Percentiles rank a stretch among this genome's conserved stretches.
Evolutionary conservation across 345 rosid species (phyloP).

Genomic region (Euphorbia peplus): DNA sequence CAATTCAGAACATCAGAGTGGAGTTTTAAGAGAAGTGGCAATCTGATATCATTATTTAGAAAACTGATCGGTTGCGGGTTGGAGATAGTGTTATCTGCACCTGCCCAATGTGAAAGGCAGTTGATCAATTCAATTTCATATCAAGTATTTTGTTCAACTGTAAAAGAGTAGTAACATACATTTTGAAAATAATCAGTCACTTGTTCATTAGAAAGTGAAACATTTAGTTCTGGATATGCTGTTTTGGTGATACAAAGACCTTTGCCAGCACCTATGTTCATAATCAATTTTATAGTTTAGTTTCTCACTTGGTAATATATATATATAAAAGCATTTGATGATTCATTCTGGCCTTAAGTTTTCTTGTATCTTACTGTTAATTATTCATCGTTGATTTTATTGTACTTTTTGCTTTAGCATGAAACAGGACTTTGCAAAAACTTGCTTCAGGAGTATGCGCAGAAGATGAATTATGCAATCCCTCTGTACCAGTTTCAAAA

Average conservation of each 20-base stretch:
- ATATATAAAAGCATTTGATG: no score
- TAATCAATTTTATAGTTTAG: background rate
- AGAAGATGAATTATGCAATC: constrained; percentile 87
- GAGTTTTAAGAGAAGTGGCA: background rate
- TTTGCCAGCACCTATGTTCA: background rate
- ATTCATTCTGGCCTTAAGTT: background rate
- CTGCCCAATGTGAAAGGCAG: background rate
- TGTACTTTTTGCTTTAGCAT: constrained; percentile 40
- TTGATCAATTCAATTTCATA: background rate
- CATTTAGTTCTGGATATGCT: background rate
- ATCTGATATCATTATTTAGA: background rate
- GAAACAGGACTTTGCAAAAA: constrained; percentile 89
- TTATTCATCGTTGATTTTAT: background rate
- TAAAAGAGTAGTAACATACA: background rate
- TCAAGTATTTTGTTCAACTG: no score
- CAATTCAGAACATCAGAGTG: background rate
- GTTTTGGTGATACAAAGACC: background rate
- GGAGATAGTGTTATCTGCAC: background rate
- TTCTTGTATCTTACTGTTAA: no score
- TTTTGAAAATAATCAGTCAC: background rate
- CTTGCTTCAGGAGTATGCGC: constrained; percentile 90
- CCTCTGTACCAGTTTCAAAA: constrained; percentile 59
- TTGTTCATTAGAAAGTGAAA: background rate
- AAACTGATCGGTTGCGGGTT: background rate
- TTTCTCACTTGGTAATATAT: background rate